Conservation (phyloP, 2,329 filamentous ascomycete genomes). For the Rhytidhysteron rufulum region DNA sequence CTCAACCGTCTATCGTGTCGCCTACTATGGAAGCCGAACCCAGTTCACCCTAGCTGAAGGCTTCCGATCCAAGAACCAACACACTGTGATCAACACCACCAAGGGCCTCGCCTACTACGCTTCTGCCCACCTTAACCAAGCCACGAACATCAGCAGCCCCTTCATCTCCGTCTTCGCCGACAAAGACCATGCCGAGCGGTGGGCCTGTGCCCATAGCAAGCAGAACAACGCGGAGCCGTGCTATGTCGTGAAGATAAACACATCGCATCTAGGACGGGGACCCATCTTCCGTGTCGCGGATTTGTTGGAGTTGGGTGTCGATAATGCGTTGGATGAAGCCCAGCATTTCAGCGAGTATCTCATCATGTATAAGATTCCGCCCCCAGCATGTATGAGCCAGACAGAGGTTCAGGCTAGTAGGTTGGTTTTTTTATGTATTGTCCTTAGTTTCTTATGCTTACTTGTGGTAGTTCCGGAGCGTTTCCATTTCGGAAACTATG, state of each 20-base stretch:
- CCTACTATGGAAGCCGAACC: neutral
- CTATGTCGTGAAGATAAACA: slow-evolving; percentile 1
- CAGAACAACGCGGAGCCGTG: neutral
- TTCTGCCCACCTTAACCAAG: slow-evolving; percentile 1
- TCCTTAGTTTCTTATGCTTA: no score
- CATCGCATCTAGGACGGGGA: neutral
- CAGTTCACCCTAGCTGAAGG: neutral
- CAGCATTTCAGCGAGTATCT: slow-evolving; percentile 4
- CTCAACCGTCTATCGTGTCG: slow-evolving; percentile 2
- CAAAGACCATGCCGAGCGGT: neutral
- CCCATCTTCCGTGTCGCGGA: slow-evolving; percentile 2
- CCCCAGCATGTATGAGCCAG: neutral
- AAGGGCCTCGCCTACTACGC: neutral
- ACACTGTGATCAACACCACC: neutral
- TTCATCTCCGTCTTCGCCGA: slow-evolving; percentile 5
- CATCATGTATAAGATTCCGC: neutral
- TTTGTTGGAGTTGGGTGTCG: neutral
- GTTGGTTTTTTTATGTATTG: no score
- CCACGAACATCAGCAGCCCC: neutral
- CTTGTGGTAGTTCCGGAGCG: no score
- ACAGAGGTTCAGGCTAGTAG: neutral
- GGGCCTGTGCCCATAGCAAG: neutral
- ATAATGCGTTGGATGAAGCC: neutral
- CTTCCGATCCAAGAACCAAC: neutral
- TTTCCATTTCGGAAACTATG: no score